These are phyloP conservation scores for Yarrowia hollandica DNA, from an alignment of 805 yeast genomes.

Conservation along the genomic window DNA sequence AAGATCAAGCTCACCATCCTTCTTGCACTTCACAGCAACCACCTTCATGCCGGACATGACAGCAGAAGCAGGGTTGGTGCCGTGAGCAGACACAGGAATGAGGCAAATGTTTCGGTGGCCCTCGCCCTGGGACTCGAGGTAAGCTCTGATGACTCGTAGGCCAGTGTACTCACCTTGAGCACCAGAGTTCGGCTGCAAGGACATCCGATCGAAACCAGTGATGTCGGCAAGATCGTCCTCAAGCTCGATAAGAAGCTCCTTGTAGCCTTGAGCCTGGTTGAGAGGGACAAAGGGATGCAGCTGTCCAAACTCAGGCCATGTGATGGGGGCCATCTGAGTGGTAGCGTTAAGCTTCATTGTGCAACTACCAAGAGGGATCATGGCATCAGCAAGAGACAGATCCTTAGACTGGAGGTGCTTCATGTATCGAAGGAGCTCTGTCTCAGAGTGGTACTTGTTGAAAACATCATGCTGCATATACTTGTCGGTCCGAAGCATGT, in stretches of 20 bases:
- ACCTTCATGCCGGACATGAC: constrained; percentile 96
- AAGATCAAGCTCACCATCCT: constrained; percentile 83
- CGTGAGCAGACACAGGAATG: constrained; percentile 97
- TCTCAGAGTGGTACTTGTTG: constrained; percentile 87
- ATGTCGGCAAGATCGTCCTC: constrained; percentile 85
- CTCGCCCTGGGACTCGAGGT: constrained; percentile 70
- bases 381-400: constrained; percentile 88
- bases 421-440: constrained; percentile 88
- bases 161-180: constrained; percentile 99
- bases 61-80: constrained; percentile 98
- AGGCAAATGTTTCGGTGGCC: constrained; percentile 78
- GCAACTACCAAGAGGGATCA: constrained; percentile 97
- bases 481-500: constrained; percentile 38
- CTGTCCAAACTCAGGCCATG: constrained; percentile 89
- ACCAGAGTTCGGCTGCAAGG: constrained; percentile 95
- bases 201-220: constrained; percentile 89
- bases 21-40: constrained; percentile 82
- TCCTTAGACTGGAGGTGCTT: constrained; percentile 84
- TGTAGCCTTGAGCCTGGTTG: constrained; percentile 86
- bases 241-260: constrained; percentile 69
- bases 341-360: constrained; percentile 97
- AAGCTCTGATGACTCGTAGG: constrained; percentile 77
- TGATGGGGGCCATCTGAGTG: constrained; percentile 88
- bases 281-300: constrained; percentile 92
- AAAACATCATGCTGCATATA: constrained; percentile 72